These are phyloP conservation scores for Corylus heterophylla DNA, from an alignment of 306 rosid species.

Conservation along the genomic window DNA sequence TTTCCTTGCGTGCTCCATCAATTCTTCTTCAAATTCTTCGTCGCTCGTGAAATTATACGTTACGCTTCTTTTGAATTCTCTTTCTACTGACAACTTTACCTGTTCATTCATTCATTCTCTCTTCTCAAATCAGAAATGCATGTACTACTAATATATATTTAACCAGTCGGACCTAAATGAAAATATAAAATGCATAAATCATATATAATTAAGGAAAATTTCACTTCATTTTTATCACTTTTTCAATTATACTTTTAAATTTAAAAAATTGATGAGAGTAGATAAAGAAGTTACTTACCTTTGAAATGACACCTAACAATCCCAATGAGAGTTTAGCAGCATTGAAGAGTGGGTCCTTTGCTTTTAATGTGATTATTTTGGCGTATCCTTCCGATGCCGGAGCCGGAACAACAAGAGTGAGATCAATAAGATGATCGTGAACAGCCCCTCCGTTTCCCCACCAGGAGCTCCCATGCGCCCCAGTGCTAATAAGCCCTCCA, in stretches of 20 bases:
- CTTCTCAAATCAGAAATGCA: too few species aligned
- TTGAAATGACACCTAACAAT: slow-evolving; percentile 68
- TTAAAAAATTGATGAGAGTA: too few species aligned
- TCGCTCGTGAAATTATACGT: slow-evolving; percentile 54
- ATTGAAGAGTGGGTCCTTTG: slow-evolving; percentile 39
- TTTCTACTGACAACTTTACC: slow-evolving; percentile 66
- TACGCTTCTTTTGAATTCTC: slow-evolving; percentile 69
- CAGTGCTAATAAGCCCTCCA: slow-evolving; percentile 45
- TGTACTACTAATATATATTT: too few species aligned
- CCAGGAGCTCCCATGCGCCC: slow-evolving; percentile 56
- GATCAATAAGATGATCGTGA: slow-evolving; percentile 64
- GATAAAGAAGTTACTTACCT: slow-evolving; percentile 41
- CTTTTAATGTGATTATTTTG: slow-evolving; percentile 43
- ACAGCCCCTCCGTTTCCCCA: slow-evolving; percentile 79
- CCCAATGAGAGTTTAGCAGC: slow-evolving; percentile 74
- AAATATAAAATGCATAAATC: too few species aligned
- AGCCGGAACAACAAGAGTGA: slow-evolving; percentile 57
- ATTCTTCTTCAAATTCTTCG: slow-evolving; percentile 39
- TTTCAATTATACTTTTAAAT: too few species aligned
- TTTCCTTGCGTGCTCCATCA: slow-evolving; percentile 51
- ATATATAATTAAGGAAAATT: too few species aligned
- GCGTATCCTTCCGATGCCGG: slow-evolving; percentile 59
- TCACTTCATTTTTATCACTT: too few species aligned
- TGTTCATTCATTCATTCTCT: slow-evolving; percentile 3
- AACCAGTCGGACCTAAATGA: too few species aligned